Evolutionary conservation across 208 protist species (phyloP).

Genomic region (Plasmodiophora brassicae): DNA sequence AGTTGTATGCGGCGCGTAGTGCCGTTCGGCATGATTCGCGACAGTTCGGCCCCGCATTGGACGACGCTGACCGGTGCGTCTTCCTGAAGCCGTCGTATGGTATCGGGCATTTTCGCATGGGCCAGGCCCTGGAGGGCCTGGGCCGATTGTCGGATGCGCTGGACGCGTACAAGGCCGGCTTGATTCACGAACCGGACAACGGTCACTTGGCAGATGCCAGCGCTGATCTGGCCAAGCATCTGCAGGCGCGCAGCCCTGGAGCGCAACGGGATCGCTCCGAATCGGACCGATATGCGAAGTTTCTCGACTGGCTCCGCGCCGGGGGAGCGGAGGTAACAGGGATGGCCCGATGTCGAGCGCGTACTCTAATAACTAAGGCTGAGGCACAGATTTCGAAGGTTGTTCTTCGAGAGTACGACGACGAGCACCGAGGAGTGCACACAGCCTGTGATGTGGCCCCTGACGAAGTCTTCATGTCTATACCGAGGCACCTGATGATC

Average conservation of each 20-base stretch:
- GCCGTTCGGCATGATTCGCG: background rate
- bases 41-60: background rate
- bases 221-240: background rate
- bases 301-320: background rate
- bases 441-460: background rate
- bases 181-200: background rate
- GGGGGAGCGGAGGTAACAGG: background rate
- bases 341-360: background rate
- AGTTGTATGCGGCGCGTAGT: background rate
- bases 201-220: background rate
- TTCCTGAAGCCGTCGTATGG: constrained; percentile 9
- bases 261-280: background rate
- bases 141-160: background rate
- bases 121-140: background rate
- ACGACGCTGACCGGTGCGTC: background rate
- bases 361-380: background rate
- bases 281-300: background rate
- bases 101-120: background rate
- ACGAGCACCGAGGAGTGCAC: background rate
- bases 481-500: constrained; percentile 6
- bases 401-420: background rate
- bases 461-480: background rate
- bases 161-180: background rate
- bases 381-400: background rate
- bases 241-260: background rate